phyloP scores from a whole-genome alignment of 441 rosid genomes.

The Pelargonium fulgidum region DNA sequence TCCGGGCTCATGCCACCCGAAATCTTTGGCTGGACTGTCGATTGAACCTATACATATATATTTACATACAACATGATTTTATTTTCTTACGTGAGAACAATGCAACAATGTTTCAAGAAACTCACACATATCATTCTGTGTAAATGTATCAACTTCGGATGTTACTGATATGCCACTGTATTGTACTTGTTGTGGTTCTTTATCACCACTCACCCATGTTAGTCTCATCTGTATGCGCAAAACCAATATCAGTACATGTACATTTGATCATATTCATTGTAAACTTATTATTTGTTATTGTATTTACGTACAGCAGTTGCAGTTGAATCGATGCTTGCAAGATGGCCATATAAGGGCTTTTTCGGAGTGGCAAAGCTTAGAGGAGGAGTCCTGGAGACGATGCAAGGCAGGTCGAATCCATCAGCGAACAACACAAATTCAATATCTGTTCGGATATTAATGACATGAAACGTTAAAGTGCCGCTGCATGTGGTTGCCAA shows the following conservation, averaged over 20 bases:
- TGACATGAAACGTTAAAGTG: slow-evolving; percentile 41
- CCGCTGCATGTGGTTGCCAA: slow-evolving; percentile 33
- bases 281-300: too few species aligned
- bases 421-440: slow-evolving; percentile 50
- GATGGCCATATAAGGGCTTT: slow-evolving; percentile 44
- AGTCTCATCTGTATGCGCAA: slow-evolving; percentile 43
- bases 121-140: slow-evolving; percentile 49
- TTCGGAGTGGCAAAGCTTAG: slow-evolving; percentile 43
- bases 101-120: too few species aligned
- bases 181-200: slow-evolving; percentile 37
- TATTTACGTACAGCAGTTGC: slow-evolving; percentile 38
- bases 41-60: not conserved
- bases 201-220: slow-evolving; percentile 61
- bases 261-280: not conserved
- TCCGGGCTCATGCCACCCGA: slow-evolving; percentile 81
- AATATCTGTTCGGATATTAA: slow-evolving; percentile 54
- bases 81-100: too few species aligned
- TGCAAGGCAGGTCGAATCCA: slow-evolving; percentile 47
- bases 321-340: slow-evolving; percentile 49
- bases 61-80: too few species aligned
- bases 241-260: not conserved
- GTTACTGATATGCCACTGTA: slow-evolving; percentile 37
- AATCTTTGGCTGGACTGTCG: slow-evolving; percentile 68
- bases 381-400: slow-evolving; percentile 32
- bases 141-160: slow-evolving; percentile 44